These are phyloP conservation scores for Dittrichia graveolens DNA, from an alignment of 129 eudicot genomes.

Conservation along the genomic window DNA sequence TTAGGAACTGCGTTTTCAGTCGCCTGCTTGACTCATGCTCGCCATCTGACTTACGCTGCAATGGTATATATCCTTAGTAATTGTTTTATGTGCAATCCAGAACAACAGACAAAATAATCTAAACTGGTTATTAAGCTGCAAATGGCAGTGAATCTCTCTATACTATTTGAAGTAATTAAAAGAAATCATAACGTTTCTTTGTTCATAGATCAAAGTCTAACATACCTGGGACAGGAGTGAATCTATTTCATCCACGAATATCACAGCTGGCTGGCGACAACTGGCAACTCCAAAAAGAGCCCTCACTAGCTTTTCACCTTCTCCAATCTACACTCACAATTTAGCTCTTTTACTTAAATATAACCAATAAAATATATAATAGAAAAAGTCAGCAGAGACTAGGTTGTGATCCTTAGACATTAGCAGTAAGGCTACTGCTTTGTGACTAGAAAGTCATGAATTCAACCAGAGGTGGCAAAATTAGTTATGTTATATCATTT, in stretches of 20 bases:
- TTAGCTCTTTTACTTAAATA: conserved; percentile 11
- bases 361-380: neutral
- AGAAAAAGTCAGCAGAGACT: neutral
- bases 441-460: neutral
- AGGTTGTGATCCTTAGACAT: neutral
- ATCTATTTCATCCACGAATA: conserved; percentile 96
- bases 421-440: neutral
- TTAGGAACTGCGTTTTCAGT: conserved; percentile 94
- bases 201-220: conserved; percentile 10
- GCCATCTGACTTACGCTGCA: conserved; percentile 96
- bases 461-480: conserved; percentile 17
- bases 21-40: conserved; percentile 98
- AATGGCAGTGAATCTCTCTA: neutral
- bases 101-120: neutral
- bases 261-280: conserved; percentile 98
- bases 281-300: conserved; percentile 97
- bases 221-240: conserved; percentile 90
- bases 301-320: conserved; percentile 96
- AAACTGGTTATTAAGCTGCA: conserved; percentile 3
- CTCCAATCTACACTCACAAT: conserved; percentile 70
- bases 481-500: neutral
- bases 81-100: conserved; percentile 20
- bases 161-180: neutral
- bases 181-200: conserved; percentile 5
- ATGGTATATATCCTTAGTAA: conserved; percentile 20